Conservation (phyloP, 2,329 filamentous ascomycete species). For the Penicillium verrucosum region DNA sequence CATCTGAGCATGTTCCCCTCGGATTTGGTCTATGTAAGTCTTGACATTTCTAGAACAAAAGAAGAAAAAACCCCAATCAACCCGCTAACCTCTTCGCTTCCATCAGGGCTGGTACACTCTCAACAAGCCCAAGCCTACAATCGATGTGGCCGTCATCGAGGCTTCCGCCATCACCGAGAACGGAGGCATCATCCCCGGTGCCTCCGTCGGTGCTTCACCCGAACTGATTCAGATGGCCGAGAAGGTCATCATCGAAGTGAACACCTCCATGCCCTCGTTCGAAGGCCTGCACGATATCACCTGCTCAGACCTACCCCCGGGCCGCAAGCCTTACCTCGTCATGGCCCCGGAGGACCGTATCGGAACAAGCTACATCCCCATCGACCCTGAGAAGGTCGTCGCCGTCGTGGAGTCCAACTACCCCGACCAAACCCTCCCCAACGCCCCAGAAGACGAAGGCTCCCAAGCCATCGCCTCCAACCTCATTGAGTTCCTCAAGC, state of each 20-base stretch:
- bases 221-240: conserved; percentile 88
- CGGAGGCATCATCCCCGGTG: conserved; percentile 82
- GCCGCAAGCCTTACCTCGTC: conserved; percentile 79
- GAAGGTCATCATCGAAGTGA: conserved; percentile 90
- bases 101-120: conserved; percentile 74
- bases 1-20: conserved; percentile 89
- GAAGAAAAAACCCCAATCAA: background rate
- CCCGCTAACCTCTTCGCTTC: conserved; percentile 9
- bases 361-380: conserved; percentile 74
- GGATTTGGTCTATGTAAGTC: conserved; percentile 71
- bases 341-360: conserved; percentile 84
- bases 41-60: conserved; percentile 5
- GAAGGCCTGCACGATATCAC: conserved; percentile 89
- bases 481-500: conserved; percentile 80
- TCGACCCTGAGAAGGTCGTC: conserved; percentile 80
- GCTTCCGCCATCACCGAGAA: conserved; percentile 84
- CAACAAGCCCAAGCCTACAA: conserved; percentile 67
- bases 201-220: conserved; percentile 78
- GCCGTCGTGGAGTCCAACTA: conserved; percentile 83
- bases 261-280: conserved; percentile 79
- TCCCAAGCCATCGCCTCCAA: conserved; percentile 72
- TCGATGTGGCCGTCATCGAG: conserved; percentile 83
- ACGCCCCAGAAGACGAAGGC: conserved; percentile 69
- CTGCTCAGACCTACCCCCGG: conserved; percentile 78
- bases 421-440: conserved; percentile 71